Evolutionary conservation across 441 rosid genomes (phyloP).

Genomic region (Adansonia rubrostipa): DNA sequence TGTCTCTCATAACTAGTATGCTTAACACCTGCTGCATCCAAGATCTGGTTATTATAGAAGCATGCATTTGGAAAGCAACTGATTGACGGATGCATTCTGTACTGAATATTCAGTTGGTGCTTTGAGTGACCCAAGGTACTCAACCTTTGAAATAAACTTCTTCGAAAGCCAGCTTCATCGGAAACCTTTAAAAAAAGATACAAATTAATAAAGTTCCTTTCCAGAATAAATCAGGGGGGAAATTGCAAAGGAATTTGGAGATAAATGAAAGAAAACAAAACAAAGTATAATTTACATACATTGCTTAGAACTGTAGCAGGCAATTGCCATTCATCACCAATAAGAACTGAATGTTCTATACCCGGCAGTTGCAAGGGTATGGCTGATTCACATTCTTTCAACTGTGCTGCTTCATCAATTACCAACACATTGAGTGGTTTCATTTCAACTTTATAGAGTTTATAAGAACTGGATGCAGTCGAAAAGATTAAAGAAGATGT

Average conservation of each 20-base stretch:
- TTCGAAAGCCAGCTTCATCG: conserved; percentile 46
- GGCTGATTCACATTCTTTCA: conserved; percentile 52
- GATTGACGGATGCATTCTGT: conserved; percentile 61
- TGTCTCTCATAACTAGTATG: conserved; percentile 26
- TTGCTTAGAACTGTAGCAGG: conserved; percentile 47
- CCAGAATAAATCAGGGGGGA: neutral
- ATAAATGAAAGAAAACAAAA: neutral
- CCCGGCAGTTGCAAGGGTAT: conserved; percentile 50
- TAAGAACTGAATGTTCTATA: conserved; percentile 40
- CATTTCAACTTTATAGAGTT: conserved; percentile 31
- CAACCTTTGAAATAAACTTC: conserved; percentile 58
- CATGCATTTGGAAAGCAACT: conserved; percentile 47
- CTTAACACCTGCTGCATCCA: conserved; percentile 42
- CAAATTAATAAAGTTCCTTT: neutral
- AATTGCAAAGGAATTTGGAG: neutral
- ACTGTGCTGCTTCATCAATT: conserved; percentile 57
- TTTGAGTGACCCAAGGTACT: conserved; percentile 42
- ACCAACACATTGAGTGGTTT: conserved; percentile 43
- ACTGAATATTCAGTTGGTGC: conserved; percentile 48
- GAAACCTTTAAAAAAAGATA: conserved; percentile 35
- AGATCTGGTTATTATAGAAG: conserved; percentile 40
- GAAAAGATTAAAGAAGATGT: conserved; percentile 42
- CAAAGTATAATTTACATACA: conserved; percentile 27
- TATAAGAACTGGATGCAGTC: conserved; percentile 46
- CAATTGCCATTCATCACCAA: conserved; percentile 55